phyloP scores from a whole-genome alignment of 306 rosid species.

The Inga oerstediana region DNA sequence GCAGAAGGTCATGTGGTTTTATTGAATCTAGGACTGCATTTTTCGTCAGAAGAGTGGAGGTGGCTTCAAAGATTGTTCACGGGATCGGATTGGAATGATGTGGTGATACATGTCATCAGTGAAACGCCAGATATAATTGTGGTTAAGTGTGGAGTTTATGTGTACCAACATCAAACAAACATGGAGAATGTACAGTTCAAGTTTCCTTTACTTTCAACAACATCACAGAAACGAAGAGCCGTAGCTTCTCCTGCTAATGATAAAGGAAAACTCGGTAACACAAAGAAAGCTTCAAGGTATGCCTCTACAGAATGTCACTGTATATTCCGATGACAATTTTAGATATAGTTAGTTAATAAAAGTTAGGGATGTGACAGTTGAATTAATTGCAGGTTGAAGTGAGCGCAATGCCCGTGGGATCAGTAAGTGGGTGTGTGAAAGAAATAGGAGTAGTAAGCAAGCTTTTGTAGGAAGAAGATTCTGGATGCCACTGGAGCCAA shows the following conservation, averaged over 20 bases:
- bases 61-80: background rate
- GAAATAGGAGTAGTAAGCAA: too few relatives aligned
- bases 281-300: background rate
- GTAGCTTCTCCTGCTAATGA: background rate
- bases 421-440: too few relatives aligned
- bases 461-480: too few relatives aligned
- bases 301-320: background rate
- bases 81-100: background rate
- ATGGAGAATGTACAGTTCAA: background rate
- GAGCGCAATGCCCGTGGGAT: too few relatives aligned
- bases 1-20: background rate
- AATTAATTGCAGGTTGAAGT: background rate
- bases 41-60: background rate
- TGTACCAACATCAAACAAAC: background rate
- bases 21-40: background rate
- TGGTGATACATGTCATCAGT: background rate
- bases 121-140: background rate
- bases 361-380: too few relatives aligned
- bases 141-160: background rate
- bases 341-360: too few relatives aligned
- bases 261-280: background rate
- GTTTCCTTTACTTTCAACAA: background rate
- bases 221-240: background rate
- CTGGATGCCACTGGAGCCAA: too few relatives aligned
- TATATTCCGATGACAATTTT: background rate